Base-by-base conservation (phyloP, 2,329 filamentous ascomycete genomes). In the Colletotrichum melonis region DNA sequence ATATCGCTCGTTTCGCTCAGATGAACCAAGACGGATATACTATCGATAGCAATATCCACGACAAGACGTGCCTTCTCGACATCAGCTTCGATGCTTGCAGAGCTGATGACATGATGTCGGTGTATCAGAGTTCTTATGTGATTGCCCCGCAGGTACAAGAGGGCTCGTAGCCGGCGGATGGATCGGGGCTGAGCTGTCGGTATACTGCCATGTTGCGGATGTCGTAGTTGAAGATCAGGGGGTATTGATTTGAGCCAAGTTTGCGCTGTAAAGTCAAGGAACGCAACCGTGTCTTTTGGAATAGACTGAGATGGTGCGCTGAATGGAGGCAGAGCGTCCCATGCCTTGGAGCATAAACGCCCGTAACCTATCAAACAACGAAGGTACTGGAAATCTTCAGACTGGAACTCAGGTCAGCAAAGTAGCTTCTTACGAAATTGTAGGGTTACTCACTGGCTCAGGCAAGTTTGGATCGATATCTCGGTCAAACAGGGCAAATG, bases 401-500 rank as follows among this genome's bases (percentile, higher is more conserved):
- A 78, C 81, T 82, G 26, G 0, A 22, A 6, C 4, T 8, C 5
- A 11, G 3, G 30, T 63, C 11, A 57, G 38, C 24, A 16, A 5
- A 7, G 19, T 11, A 4, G 3, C 1, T 32, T 49, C 30, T 5
- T 24, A 1, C 2, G 11, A 8, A 3, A 9, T 6, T 1, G n/a
- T 22, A 35, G 6, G 4, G 0, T 0, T 5, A 74, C 78, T 73
- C 74, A 80, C 86, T 0, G 84, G 84, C 63, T 87, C 82, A 0
- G 85, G 85, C 2, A 88, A 75, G 24, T 84, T 81, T 0, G 85
- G 84, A 63, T 88, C 87, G 73, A 88, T 86, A 63, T 88, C 87
- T 0, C 83, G 82, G 67, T 88, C 86, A 11, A 85, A 81, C 3
- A 88, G 80, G 0, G 84, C 83, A 74, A 87, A 88, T 0, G 86